These are phyloP conservation scores for Neofusicoccum kwambonambiense DNA, from an alignment of 2,329 filamentous ascomycete species.

Conservation along the genomic window DNA sequence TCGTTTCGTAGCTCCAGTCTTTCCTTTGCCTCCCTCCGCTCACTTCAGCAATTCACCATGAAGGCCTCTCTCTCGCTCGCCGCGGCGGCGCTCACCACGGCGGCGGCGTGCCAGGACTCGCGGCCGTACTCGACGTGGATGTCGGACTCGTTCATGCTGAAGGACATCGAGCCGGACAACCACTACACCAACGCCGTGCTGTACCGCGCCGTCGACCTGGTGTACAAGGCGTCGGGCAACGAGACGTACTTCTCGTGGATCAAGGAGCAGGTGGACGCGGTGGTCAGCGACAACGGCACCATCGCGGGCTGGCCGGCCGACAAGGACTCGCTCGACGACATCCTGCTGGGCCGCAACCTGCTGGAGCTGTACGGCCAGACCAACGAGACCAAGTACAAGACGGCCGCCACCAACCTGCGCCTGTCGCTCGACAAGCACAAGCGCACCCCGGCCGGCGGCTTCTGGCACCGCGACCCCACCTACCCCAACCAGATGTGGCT, in stretches of 20 bases:
- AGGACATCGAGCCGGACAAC: constrained; percentile 40
- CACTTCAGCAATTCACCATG: not conserved
- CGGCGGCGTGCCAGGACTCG: not conserved
- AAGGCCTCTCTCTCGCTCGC: not conserved
- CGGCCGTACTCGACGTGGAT: constrained; percentile 41
- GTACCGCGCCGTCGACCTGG: constrained; percentile 49
- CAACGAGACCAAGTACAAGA: constrained; percentile 49
- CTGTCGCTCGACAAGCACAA: constrained; percentile 50
- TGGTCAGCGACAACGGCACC: constrained; percentile 50
- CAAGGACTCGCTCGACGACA: constrained; percentile 46
- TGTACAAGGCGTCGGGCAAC: constrained; percentile 46
- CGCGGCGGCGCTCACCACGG: not conserved
- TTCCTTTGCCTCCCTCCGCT: not conserved
- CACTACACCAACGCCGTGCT: constrained; percentile 49
- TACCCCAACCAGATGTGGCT: constrained; percentile 43
- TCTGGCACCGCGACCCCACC: constrained; percentile 47
- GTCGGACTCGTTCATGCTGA: constrained; percentile 49
- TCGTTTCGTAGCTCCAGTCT: not conserved
- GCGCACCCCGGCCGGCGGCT: constrained; percentile 51
- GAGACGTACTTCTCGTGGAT: constrained; percentile 46
- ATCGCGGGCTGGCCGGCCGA: constrained; percentile 5
- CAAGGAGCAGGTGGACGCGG: constrained; percentile 46
- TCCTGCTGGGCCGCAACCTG: constrained; percentile 54
- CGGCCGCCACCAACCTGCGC: constrained; percentile 48
- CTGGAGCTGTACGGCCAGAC: constrained; percentile 50